These are phyloP conservation scores for Dendrobium nobile DNA, from an alignment of 106 monocot genomes.

Conservation along the genomic window DNA sequence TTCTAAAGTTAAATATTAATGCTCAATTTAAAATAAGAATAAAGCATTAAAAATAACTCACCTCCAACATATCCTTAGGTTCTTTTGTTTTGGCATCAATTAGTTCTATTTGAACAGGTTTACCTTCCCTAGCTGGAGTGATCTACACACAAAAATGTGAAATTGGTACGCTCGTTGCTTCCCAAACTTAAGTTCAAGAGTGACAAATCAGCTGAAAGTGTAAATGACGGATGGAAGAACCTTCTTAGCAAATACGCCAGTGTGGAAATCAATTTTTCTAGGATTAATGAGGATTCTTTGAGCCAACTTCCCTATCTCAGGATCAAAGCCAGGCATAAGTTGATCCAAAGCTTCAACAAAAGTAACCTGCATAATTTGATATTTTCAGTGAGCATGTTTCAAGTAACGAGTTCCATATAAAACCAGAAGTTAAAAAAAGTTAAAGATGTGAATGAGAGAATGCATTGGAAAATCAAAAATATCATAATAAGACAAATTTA, in stretches of 20 bases:
- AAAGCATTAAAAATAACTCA: slow-evolving; percentile 9
- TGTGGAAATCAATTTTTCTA: slow-evolving; percentile 88
- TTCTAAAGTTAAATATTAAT: neutral
- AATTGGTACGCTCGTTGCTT: neutral
- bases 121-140: slow-evolving; percentile 97
- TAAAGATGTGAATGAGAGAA: neutral
- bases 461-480: neutral
- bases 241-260: slow-evolving; percentile 94
- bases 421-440: neutral
- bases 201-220: neutral
- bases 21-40: neutral
- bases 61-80: slow-evolving; percentile 72
- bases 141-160: slow-evolving; percentile 47
- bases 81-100: slow-evolving; percentile 98
- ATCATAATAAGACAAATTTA: neutral
- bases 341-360: slow-evolving; percentile 98
- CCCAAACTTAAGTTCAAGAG: neutral
- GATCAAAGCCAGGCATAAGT: slow-evolving; percentile 99
- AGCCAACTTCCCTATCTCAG: slow-evolving; percentile 95
- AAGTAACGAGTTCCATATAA: neutral
- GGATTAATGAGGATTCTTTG: slow-evolving; percentile 93
- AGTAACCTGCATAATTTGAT: slow-evolving; percentile 51
- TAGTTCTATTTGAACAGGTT: slow-evolving; percentile 90
- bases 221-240: slow-evolving; percentile 19
- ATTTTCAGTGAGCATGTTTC: neutral